Conservation (phyloP, 2,329 filamentous ascomycete genomes). For the Colletotrichum sp. region DNA sequence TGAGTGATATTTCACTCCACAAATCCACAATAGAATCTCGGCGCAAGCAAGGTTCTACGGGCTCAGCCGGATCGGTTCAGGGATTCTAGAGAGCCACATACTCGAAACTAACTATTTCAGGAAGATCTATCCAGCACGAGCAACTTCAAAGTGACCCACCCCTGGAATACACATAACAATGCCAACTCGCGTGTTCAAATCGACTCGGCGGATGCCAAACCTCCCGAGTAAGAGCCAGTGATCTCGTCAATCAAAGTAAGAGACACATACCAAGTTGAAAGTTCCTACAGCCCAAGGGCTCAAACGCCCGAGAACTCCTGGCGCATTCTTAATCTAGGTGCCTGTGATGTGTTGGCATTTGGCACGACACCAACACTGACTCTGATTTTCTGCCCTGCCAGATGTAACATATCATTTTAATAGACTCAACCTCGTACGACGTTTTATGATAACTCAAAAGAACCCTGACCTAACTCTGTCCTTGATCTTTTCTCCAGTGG, state of each 20-base stretch:
- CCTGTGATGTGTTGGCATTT: no score
- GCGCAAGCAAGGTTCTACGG: background rate
- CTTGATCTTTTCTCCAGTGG: background rate
- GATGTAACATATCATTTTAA: background rate
- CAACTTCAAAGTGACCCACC: background rate
- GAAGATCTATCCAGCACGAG: background rate
- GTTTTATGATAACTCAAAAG: background rate
- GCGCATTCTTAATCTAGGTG: fast-evolving
- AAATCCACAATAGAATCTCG: background rate
- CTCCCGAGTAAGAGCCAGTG: background rate
- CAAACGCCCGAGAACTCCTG: fast-evolving
- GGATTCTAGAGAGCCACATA: background rate
- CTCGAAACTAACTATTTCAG: background rate
- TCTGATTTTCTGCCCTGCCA: background rate
- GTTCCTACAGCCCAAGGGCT: background rate
- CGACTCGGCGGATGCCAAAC: background rate
- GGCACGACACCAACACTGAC: background rate
- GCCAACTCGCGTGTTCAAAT: background rate
- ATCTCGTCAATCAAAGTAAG: background rate
- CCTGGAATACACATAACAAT: fast-evolving
- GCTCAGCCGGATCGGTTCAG: background rate
- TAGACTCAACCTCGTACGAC: background rate
- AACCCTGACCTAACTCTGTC: fast-evolving
- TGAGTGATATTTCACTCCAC: fast-evolving
- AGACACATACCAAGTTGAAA: background rate